These are phyloP conservation scores for Lactarius deliciosus DNA, from an alignment of 768 basidiomycete species.

Conservation along the genomic window DNA sequence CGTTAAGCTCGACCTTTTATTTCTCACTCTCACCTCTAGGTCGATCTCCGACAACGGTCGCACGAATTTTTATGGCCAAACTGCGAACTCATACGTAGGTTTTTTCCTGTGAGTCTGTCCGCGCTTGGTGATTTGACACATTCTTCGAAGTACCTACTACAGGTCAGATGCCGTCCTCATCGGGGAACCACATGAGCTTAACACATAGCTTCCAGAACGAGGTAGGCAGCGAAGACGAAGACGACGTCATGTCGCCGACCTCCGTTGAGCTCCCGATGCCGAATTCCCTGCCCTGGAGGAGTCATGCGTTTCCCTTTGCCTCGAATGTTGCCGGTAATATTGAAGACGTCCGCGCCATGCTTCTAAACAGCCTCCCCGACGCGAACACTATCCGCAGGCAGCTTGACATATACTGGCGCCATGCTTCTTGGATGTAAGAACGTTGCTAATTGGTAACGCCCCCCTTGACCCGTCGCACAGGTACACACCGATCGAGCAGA, in stretches of 20 bases:
- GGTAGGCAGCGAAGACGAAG: slow-evolving; percentile 56
- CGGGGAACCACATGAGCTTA: slow-evolving; percentile 20
- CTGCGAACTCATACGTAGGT: slow-evolving; percentile 69
- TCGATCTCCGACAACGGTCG: slow-evolving; percentile 62
- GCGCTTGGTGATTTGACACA: slow-evolving; percentile 17
- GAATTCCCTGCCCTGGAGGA: slow-evolving; percentile 57
- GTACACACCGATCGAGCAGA: slow-evolving; percentile 65
- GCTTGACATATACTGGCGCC: slow-evolving; percentile 57
- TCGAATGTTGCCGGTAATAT: slow-evolving; percentile 42
- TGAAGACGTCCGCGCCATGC: slow-evolving; percentile 44
- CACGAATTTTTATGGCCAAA: slow-evolving; percentile 62
- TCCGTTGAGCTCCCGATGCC: slow-evolving; percentile 45
- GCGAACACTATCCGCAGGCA: slow-evolving; percentile 37
- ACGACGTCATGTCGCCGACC: slow-evolving; percentile 39
- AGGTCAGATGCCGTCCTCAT: slow-evolving; percentile 43
- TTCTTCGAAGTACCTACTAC: slow-evolving; percentile 55
- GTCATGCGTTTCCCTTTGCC: slow-evolving; percentile 59
- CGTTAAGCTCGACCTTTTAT: slow-evolving; percentile 5
- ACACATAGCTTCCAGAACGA: slow-evolving; percentile 47
- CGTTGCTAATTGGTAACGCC: slow-evolving; percentile 22
- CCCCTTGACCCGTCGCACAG: slow-evolving; percentile 36
- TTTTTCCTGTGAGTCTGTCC: slow-evolving; percentile 11
- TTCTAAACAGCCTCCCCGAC: slow-evolving; percentile 50
- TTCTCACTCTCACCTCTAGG: slow-evolving; percentile 39
- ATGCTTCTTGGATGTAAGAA: slow-evolving; percentile 71